Percentiles rank a stretch among this genome's conserved stretches.
Evolutionary conservation across 1,284 basidiomycete genomes (phyloP).

Genomic region (Ceratobasidium sp.): DNA sequence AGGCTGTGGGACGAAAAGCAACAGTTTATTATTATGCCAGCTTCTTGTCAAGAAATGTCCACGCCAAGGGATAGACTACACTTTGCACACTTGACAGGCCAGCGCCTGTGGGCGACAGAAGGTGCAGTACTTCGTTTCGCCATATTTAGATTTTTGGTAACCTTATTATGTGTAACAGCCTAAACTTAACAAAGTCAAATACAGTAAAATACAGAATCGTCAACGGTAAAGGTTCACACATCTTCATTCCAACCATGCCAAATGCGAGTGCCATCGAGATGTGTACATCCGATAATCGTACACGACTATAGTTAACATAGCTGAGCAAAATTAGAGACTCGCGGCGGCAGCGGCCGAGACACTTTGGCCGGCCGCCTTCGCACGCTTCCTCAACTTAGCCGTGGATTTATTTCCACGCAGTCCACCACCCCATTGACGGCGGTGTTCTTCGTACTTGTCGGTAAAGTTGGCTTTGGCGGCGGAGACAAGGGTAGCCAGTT

Average conservation of each 20-base stretch:
- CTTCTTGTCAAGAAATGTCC: no score
- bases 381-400: constrained; percentile 93
- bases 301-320: not conserved
- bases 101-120: not conserved
- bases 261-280: not conserved
- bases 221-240: not conserved
- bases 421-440: constrained; percentile 96
- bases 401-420: constrained; percentile 92
- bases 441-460: constrained; percentile 94
- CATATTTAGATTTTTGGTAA: no score
- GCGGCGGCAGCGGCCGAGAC: constrained; percentile 60
- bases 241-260: constrained; percentile 7
- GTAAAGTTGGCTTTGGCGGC: constrained; percentile 98
- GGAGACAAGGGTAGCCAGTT: constrained; percentile 91
- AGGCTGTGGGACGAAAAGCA: no score
- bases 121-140: no score
- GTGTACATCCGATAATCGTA: not conserved
- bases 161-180: no score
- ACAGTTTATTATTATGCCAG: no score
- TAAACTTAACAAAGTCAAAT: not conserved
- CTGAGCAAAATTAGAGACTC: constrained; percentile 17
- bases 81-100: not conserved
- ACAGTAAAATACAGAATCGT: not conserved
- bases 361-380: constrained; percentile 85
- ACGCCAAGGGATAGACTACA: no score